These are phyloP conservation scores for Komagataella populi DNA, from an alignment of 805 yeast species.

Conservation along the genomic window DNA sequence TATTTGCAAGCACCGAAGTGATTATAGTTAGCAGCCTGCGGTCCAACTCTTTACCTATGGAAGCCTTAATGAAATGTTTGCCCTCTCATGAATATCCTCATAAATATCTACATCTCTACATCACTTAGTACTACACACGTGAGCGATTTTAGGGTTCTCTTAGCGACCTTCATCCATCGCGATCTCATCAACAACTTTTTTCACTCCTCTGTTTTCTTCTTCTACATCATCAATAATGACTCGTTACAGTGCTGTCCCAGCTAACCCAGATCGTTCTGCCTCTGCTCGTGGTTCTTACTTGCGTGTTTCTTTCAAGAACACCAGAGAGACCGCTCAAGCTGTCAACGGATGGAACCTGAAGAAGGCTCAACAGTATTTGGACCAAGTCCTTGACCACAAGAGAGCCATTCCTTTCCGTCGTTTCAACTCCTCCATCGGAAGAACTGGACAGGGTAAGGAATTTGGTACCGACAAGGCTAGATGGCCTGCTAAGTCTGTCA, in stretches of 20 bases:
- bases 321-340: slow-evolving; percentile 99
- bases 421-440: slow-evolving; percentile 91
- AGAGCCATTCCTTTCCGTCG: slow-evolving; percentile 99
- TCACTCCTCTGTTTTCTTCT: not conserved
- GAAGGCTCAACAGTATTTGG: slow-evolving; percentile 91
- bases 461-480: slow-evolving; percentile 99
- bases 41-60: too few species aligned
- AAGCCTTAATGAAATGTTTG: too few species aligned
- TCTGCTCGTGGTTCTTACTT: slow-evolving; percentile 99
- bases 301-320: slow-evolving; percentile 99
- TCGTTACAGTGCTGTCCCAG: slow-evolving; percentile 99
- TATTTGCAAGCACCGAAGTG: too few species aligned
- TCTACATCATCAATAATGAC: slow-evolving; percentile 45
- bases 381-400: slow-evolving; percentile 92
- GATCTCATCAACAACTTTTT: not conserved
- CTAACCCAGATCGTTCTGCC: slow-evolving; percentile 99
- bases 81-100: not conserved
- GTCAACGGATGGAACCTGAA: slow-evolving; percentile 95
- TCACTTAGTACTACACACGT: not conserved
- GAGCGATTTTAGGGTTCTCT: not conserved
- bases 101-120: not conserved
- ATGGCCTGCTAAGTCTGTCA: slow-evolving; percentile 99
- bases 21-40: too few species aligned
- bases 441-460: slow-evolving; percentile 99
- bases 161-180: not conserved